These are phyloP conservation scores for Arachnomyces sp. DNA, from an alignment of 2,329 filamentous ascomycete species.

Conservation along the genomic window DNA sequence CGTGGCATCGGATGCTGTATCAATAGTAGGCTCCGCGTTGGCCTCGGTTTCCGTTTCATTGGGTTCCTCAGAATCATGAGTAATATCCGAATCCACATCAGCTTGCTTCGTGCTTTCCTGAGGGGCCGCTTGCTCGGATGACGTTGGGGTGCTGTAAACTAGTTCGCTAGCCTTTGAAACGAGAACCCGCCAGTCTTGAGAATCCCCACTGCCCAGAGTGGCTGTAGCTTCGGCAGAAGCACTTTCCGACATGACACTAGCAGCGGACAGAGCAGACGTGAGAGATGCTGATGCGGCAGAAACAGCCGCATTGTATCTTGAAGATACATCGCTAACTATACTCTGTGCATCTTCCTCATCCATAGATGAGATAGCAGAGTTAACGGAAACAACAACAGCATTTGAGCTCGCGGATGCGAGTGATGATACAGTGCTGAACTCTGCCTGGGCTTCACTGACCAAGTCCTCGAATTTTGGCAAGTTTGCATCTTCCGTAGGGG, in stretches of 20 bases:
- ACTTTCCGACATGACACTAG: neutral
- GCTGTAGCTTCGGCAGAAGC: constrained; percentile 31
- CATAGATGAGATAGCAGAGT: constrained; percentile 26
- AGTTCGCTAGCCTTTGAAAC: constrained; percentile 59
- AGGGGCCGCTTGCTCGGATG: constrained; percentile 55
- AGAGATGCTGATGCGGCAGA: constrained; percentile 36
- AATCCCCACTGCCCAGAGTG: constrained; percentile 48
- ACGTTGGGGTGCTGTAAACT: constrained; percentile 59
- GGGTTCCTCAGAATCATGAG: no score
- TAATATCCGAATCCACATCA: no score
- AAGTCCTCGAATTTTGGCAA: constrained; percentile 21
- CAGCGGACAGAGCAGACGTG: constrained; percentile 29
- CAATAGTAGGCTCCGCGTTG: constrained; percentile 39
- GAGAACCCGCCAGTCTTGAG: constrained; percentile 55
- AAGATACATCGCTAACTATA: constrained; percentile 36
- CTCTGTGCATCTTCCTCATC: constrained; percentile 29
- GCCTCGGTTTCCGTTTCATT: no score
- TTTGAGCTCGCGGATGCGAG: constrained; percentile 35
- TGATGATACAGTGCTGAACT: constrained; percentile 28
- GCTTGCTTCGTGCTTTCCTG: constrained; percentile 54
- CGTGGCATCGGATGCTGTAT: constrained; percentile 31
- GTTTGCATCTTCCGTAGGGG: constrained; percentile 19
- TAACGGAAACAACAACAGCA: constrained; percentile 32
- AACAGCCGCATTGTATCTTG: constrained; percentile 37
- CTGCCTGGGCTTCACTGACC: constrained; percentile 24